Evolutionary conservation across 2,329 filamentous ascomycete genomes (phyloP).

Genomic region (Myrmaecium sp.): DNA sequence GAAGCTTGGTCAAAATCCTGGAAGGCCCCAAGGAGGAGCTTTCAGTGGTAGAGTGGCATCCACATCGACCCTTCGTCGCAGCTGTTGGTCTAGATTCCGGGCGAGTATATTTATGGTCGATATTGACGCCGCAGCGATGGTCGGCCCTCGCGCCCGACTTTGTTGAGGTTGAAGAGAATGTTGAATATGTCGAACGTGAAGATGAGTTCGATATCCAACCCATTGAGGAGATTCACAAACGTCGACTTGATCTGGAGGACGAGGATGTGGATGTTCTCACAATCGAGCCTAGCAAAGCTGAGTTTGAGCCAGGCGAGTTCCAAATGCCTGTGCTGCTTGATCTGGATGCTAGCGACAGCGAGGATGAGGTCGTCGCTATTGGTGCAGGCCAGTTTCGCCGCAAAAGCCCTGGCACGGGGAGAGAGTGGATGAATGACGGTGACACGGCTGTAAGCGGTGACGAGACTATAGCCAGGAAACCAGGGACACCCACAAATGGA

Average conservation of each 20-base stretch:
- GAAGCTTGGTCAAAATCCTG: constrained; percentile 87
- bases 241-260: constrained; percentile 78
- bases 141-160: constrained; percentile 94
- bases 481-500: too few species aligned
- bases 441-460: constrained; percentile 24
- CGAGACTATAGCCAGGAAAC: too few species aligned
- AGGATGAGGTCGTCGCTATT: constrained; percentile 62
- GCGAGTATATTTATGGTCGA: constrained; percentile 89
- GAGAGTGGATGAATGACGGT: constrained; percentile 47
- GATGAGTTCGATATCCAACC: constrained; percentile 98
- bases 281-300: constrained; percentile 43
- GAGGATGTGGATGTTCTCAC: constrained; percentile 85
- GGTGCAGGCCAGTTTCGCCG: constrained; percentile 70
- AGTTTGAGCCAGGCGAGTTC: constrained; percentile 46
- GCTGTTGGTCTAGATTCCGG: constrained; percentile 88
- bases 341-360: constrained; percentile 83
- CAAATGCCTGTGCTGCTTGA: constrained; percentile 88
- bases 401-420: constrained; percentile 60
- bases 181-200: constrained; percentile 87
- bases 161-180: constrained; percentile 93
- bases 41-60: constrained; percentile 94
- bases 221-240: constrained; percentile 82
- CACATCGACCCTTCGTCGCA: constrained; percentile 67
- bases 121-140: constrained; percentile 90
- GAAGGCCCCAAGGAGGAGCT: constrained; percentile 95